A percentile compares a stretch with the other conserved stretches of the same genome.
phyloP scores from a whole-genome alignment of 768 basidiomycete genomes.

The Amanita rubescens region DNA sequence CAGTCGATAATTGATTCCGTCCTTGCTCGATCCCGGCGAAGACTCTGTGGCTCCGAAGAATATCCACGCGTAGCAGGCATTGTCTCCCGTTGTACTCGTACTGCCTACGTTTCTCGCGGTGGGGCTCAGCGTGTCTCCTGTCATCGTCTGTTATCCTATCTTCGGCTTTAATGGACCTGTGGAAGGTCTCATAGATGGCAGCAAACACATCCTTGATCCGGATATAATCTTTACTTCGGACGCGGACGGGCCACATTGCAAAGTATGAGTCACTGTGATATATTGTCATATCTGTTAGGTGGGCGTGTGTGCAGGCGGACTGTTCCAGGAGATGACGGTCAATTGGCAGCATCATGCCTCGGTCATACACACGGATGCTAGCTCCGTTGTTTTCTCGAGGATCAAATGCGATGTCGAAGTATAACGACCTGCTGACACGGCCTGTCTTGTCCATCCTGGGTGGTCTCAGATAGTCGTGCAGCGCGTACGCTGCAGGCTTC shows the following conservation, averaged over 20 bases:
- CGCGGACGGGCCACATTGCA: conserved; percentile 32
- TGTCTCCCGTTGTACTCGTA: background rate
- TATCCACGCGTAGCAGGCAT: conserved; percentile 6
- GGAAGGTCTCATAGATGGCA: conserved; percentile 45
- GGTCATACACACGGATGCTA: conserved; percentile 20
- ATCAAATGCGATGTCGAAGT: conserved; percentile 46
- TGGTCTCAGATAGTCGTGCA: conserved; percentile 41
- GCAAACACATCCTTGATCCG: conserved; percentile 52
- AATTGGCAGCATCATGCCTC: conserved; percentile 8
- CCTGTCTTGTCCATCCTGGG: conserved; percentile 24
- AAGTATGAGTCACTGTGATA: conserved; percentile 26
- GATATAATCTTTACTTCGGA: conserved; percentile 36
- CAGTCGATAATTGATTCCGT: background rate
- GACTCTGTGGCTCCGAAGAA: conserved; percentile 6
- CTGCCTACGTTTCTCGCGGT: conserved; percentile 18
- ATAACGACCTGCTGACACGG: conserved; percentile 17
- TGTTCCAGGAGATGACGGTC: conserved; percentile 22
- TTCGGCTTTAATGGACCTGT: conserved; percentile 18
- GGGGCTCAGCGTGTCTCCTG: conserved; percentile 17
- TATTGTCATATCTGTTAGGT: conserved; percentile 44
- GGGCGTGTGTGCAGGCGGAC: conserved; percentile 34
- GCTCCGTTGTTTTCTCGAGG: conserved; percentile 23
- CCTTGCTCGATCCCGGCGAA: conserved; percentile 8
- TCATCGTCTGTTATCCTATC: conserved; percentile 27
- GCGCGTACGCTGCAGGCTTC: conserved; percentile 32